phyloP scores from a whole-genome alignment of 179 eudicot genomes.

The Corrigiola litoralis region DNA sequence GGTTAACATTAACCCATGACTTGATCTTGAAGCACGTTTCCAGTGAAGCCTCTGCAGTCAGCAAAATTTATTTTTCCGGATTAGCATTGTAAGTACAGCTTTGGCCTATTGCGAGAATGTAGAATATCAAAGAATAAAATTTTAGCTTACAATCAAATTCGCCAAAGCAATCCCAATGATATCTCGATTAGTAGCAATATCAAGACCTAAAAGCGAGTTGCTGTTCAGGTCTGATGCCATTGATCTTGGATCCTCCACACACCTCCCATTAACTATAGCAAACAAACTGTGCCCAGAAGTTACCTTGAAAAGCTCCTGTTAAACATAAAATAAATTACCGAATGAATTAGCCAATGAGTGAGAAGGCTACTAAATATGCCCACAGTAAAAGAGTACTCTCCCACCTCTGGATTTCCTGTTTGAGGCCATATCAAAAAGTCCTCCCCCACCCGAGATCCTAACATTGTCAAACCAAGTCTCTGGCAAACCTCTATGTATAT shows the following conservation, averaged over 20 bases:
- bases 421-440: conserved; percentile 97
- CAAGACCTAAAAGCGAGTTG: conserved; percentile 70
- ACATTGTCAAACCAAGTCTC: conserved; percentile 83
- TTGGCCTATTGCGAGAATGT: not conserved
- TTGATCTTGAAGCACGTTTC: conserved; percentile 89
- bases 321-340: not conserved
- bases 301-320: conserved; percentile 83
- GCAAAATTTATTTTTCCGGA: not conserved
- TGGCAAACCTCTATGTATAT: conserved; percentile 89
- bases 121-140: not conserved
- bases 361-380: conserved; percentile 3
- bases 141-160: conserved; percentile 67
- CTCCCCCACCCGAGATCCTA: conserved; percentile 96
- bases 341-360: conserved; percentile 1
- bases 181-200: conserved; percentile 76
- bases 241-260: conserved; percentile 82
- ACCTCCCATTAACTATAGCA: conserved; percentile 79
- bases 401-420: conserved; percentile 75
- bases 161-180: conserved; percentile 88
- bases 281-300: conserved; percentile 84
- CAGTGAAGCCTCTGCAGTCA: conserved; percentile 78
- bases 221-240: conserved; percentile 87
- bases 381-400: conserved; percentile 3
- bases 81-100: not conserved
- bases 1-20: conserved; percentile 83